Percentiles rank a stretch among this genome's conserved stretches.
These are phyloP conservation scores for Lizanozyma gosingica DNA, from an alignment of 1,139 yeast species.

Conservation along the genomic window DNA sequence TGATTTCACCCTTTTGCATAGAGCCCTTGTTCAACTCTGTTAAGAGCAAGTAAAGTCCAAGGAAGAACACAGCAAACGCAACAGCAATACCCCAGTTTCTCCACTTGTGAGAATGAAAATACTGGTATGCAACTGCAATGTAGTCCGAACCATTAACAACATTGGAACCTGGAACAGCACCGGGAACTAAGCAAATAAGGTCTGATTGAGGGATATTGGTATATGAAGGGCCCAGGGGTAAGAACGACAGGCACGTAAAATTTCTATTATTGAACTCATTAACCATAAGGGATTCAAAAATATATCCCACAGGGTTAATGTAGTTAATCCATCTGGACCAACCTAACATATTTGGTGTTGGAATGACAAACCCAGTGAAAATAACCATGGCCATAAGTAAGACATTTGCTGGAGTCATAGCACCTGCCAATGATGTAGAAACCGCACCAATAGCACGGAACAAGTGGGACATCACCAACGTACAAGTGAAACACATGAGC, in stretches of 20 bases:
- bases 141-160: constrained; percentile 53
- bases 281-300: constrained; percentile 59
- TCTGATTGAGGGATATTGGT: constrained; percentile 6
- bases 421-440: constrained; percentile 51
- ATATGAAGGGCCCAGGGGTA: constrained; percentile 18
- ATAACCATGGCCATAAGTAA: constrained; percentile 53
- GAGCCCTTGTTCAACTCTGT: constrained; percentile 67
- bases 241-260: constrained; percentile 27
- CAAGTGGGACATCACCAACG: constrained; percentile 61
- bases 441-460: constrained; percentile 66
- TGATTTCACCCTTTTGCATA: constrained; percentile 75
- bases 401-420: constrained; percentile 67
- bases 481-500: constrained; percentile 43
- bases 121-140: constrained; percentile 36
- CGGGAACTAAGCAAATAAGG: constrained; percentile 18
- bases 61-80: constrained; percentile 48
- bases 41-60: constrained; percentile 44
- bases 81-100: constrained; percentile 70
- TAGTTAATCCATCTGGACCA: constrained; percentile 81
- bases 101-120: constrained; percentile 61
- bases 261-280: constrained; percentile 46
- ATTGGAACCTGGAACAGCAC: constrained; percentile 49
- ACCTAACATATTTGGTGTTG: constrained; percentile 57
- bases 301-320: constrained; percentile 61
- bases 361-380: constrained; percentile 71